Percentiles rank a stretch among this genome's conserved stretches.
These are phyloP conservation scores for Fusarium sterilihyphosum DNA, from an alignment of 2,329 filamentous ascomycete genomes.

Conservation along the genomic window DNA sequence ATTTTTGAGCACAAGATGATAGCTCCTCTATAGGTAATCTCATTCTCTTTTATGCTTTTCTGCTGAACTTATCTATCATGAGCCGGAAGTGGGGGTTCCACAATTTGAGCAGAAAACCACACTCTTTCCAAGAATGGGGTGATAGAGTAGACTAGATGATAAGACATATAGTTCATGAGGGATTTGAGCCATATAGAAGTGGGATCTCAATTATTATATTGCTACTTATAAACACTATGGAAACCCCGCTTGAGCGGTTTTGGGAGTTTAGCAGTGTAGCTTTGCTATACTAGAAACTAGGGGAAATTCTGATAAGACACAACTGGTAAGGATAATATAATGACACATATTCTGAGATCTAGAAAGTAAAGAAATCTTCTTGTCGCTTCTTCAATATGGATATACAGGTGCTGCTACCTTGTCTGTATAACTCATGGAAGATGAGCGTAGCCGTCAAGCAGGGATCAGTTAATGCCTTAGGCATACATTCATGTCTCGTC, in stretches of 20 bases:
- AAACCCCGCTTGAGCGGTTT: background rate
- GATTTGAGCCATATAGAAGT: background rate
- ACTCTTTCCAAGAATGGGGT: background rate
- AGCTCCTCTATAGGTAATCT: accelerated
- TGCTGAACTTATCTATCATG: accelerated
- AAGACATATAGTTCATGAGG: accelerated
- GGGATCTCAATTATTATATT: background rate
- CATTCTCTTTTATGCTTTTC: accelerated
- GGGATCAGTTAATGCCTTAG: background rate
- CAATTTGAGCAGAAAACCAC: accelerated
- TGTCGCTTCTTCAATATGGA: background rate
- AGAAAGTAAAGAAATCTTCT: accelerated
- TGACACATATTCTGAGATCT: accelerated
- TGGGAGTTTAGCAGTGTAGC: accelerated
- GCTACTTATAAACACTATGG: accelerated
- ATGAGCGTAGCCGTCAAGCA: accelerated
- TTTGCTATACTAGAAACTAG: accelerated
- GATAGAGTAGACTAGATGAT: accelerated
- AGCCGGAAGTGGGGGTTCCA: background rate
- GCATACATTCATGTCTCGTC: background rate
- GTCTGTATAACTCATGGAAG: accelerated
- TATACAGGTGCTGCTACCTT: accelerated
- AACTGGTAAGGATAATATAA: accelerated
- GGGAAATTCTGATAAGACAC: accelerated
- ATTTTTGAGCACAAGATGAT: accelerated